Conservation (phyloP, 108 stramenopile genomes). For the Pseudonitzschia delicatissima region DNA sequence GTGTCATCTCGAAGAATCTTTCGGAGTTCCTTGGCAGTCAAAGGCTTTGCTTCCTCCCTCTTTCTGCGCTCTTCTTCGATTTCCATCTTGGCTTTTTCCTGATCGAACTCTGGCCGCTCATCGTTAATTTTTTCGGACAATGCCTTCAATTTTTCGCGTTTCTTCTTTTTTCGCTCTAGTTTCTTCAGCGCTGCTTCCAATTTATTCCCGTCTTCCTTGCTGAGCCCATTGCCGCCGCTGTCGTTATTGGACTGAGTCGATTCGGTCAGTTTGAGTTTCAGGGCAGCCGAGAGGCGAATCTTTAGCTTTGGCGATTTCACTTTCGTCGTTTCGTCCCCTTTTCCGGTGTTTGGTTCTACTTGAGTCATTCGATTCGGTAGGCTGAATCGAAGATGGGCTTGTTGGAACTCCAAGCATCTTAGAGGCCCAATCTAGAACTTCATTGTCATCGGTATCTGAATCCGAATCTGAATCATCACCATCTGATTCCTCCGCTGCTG, state of each 20-base stretch:
- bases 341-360: not conserved
- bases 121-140: not conserved
- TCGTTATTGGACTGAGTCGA: not conserved
- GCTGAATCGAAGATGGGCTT: not conserved
- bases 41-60: constrained; percentile 39
- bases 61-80: constrained; percentile 39
- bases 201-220: not conserved
- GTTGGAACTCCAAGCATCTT: constrained; percentile 37
- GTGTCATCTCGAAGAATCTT: constrained; percentile 51
- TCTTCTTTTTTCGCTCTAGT: constrained; percentile 12
- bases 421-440: constrained; percentile 38
- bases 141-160: constrained; percentile 5
- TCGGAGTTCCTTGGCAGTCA: constrained; percentile 45
- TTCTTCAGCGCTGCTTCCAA: not conserved
- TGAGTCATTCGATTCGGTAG: not conserved
- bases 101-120: constrained; percentile 8
- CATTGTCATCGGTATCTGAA: constrained; percentile 45
- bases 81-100: constrained; percentile 20
- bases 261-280: not conserved
- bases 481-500: constrained; percentile 4
- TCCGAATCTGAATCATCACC: constrained; percentile 14
- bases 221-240: not conserved
- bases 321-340: not conserved
- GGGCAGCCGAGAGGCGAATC: constrained; percentile 15
- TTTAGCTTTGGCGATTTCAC: constrained; percentile 14